Evolutionary conservation across 805 yeast species (phyloP), one percentile per base, ranked within the genome.

Genomic region (Pichia paraexigua): DNA sequence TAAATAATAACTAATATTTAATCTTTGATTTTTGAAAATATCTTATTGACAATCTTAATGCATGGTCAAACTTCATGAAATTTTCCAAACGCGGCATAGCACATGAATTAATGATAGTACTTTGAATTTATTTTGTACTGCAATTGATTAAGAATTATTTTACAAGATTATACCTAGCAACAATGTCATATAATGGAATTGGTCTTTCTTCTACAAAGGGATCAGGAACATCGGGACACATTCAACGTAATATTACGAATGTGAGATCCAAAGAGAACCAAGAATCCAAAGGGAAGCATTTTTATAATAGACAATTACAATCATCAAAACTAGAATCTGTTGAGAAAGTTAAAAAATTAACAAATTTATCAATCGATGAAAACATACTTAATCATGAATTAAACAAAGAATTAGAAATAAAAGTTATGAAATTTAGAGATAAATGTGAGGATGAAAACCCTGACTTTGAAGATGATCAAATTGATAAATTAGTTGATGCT

Each of bases 141-240:
- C n/a, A n/a, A n/a, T n/a, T n/a, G n/a, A n/a, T n/a, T n/a, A n/a
- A n/a, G 25, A 24, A 7, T 24, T 24, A 4, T 5, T 24, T 4
- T 24, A 24, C 25, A 7, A 24, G 7, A 5, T 24, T 24, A 24
- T 24, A 24, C 4, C 7, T 7, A 24, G 7, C 25, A 24, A 24
- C 4, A 4, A 77, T 78, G 83, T 76, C 82, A 15, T 78, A 77
- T 58, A 79, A 78, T 59, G 82, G 83, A 6, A 74, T 80, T 43
- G 85, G 85, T 0, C 66, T 80, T 22, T 72, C 71, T 42, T 74
- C 79, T 0, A 78, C 83, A 0, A 68, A 83, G 56, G 87, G 87
- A 0, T 71, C 85, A 0, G 82, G 83, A 0, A 82, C 87, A 0
- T 80, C 83, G 24, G 87, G 87, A 0, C 72, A 73, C 57, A 74